phyloP scores from a whole-genome alignment of 2,329 filamentous ascomycete genomes.

The Cadophora sp. region DNA sequence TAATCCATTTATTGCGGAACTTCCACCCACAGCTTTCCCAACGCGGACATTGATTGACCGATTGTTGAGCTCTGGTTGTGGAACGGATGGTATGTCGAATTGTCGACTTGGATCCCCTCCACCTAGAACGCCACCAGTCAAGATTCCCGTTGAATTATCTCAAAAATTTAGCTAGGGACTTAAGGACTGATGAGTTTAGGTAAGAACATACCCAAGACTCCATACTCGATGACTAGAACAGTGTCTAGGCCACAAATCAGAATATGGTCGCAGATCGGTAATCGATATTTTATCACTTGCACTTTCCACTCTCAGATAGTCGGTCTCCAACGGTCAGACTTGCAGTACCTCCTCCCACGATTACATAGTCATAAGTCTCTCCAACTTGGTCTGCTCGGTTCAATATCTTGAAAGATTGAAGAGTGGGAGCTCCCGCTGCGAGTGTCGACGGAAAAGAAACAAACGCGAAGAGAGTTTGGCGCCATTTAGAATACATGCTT shows the following conservation, averaged over 20 bases:
- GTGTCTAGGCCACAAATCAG: background rate
- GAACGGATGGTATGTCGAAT: background rate
- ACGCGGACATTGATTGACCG: background rate
- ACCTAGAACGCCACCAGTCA: background rate
- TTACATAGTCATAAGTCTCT: constrained; percentile 46
- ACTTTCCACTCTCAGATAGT: constrained; percentile 43
- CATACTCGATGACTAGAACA: background rate
- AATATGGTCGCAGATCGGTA: too few species aligned
- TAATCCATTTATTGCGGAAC: constrained; percentile 11
- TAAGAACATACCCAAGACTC: background rate
- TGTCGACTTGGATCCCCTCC: background rate
- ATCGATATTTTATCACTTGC: background rate
- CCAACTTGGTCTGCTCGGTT: background rate
- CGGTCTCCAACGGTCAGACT: constrained; percentile 51
- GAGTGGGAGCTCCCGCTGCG: background rate
- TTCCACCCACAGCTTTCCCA: constrained; percentile 14
- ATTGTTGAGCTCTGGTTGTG: background rate
- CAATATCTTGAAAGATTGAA: background rate
- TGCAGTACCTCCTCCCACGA: constrained; percentile 53
- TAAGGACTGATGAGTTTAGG: too few species aligned
- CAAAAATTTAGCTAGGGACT: background rate
- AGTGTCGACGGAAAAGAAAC: background rate
- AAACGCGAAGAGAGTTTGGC: background rate
- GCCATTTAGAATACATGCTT: background rate
- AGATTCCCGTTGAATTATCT: constrained; percentile 1